These are phyloP conservation scores for Plasmodium berghei DNA, from an alignment of 169 alveolate genomes.

Conservation along the genomic window DNA sequence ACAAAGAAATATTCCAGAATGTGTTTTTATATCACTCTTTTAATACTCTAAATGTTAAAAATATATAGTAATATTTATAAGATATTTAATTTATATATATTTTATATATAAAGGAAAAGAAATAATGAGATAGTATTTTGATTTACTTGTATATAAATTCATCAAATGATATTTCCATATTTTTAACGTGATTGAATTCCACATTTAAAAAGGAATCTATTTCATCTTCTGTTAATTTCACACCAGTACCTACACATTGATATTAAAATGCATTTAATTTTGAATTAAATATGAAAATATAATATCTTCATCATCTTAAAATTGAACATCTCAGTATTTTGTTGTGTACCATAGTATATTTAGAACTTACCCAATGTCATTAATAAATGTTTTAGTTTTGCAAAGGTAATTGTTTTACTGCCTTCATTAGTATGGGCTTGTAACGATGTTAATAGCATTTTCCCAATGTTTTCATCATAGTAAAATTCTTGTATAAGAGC, in stretches of 20 bases:
- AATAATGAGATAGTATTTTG: conserved; percentile 4
- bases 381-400: conserved; percentile 44
- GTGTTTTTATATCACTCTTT: conserved; percentile 37
- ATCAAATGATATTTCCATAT: conserved; percentile 59
- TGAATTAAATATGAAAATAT: not conserved
- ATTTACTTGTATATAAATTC: conserved; percentile 72
- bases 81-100: conserved; percentile 26
- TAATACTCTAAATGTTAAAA: conserved; percentile 38
- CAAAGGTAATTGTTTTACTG: conserved; percentile 34
- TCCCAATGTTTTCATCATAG: conserved; percentile 72
- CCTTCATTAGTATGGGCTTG: conserved; percentile 57
- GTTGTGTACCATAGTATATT: not conserved
- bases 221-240: conserved; percentile 70
- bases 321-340: conserved; percentile 10
- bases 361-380: conserved; percentile 67
- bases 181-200: conserved; percentile 57
- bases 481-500: conserved; percentile 72
- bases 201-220: conserved; percentile 71
- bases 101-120: conserved; percentile 8
- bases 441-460: conserved; percentile 41
- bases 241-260: conserved; percentile 47
- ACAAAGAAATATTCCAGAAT: not conserved
- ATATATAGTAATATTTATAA: conserved; percentile 15
- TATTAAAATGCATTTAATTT: not conserved
- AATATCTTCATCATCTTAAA: conserved; percentile 4